Conservation (phyloP, 129 eudicot species). For the Scalesia atractyloides region DNA sequence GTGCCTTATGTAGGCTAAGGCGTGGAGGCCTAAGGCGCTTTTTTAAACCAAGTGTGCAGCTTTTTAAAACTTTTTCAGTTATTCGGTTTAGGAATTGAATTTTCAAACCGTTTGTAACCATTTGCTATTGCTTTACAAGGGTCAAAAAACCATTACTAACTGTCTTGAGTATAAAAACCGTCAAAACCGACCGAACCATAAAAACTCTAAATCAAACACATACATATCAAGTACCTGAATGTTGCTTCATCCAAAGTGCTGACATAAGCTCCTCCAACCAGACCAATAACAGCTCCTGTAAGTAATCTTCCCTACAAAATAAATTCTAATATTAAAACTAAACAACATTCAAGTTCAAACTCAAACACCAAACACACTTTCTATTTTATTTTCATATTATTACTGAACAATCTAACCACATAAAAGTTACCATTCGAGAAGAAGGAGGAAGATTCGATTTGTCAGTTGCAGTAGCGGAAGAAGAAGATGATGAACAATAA, state of each 20-base stretch:
- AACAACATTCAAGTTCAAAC: not conserved
- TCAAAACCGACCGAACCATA: no score
- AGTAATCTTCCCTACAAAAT: constrained; percentile 72
- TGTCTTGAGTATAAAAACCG: no score
- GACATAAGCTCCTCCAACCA: constrained; percentile 96
- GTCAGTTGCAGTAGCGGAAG: constrained; percentile 34
- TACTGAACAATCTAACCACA: not conserved
- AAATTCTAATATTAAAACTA: not conserved
- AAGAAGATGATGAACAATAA: constrained; percentile 35
- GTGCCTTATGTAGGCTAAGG: no score
- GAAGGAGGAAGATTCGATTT: constrained; percentile 47
- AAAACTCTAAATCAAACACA: not conserved
- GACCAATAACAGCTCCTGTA: constrained; percentile 75
- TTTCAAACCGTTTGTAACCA: no score
- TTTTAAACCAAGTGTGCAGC: no score
- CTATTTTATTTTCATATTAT: no score
- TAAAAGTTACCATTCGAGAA: constrained; percentile 45
- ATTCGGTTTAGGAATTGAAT: no score
- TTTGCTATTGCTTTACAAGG: no score
- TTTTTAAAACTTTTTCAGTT: no score
- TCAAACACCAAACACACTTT: not conserved
- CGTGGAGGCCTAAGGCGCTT: no score
- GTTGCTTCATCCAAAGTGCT: constrained; percentile 99
- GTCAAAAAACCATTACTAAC: no score
- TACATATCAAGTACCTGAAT: constrained; percentile 59